Conservation (phyloP, 805 yeast genomes). For the Kazachstania africana region DNA sequence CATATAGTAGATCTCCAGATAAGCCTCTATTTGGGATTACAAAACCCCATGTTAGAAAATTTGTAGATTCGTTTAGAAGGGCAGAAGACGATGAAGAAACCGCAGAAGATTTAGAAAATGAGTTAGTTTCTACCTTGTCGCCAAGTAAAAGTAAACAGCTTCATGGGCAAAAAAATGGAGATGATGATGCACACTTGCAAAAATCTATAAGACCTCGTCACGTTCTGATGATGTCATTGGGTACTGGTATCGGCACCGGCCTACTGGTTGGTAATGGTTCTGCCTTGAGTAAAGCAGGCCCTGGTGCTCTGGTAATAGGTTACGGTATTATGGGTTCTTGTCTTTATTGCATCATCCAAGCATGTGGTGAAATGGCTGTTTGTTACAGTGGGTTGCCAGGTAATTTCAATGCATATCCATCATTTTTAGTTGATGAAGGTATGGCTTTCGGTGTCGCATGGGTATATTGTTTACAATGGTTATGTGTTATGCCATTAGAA, state of each 20-base stretch:
- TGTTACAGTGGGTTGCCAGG: constrained; percentile 46
- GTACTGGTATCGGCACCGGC: constrained; percentile 71
- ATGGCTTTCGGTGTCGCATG: constrained; percentile 55
- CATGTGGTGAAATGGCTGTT: constrained; percentile 53
- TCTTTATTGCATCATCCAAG: constrained; percentile 47
- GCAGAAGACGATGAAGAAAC: constrained; percentile 27
- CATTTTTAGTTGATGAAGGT: constrained; percentile 42
- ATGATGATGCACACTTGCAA: constrained; percentile 19
- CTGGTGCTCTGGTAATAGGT: constrained; percentile 49
- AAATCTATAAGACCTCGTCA: constrained; percentile 36
- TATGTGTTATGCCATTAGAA: constrained; percentile 42
- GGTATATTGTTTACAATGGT: constrained; percentile 46
- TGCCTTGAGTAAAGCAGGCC: constrained; percentile 50
- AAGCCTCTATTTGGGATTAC: constrained; percentile 46
- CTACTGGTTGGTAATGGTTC: constrained; percentile 58
- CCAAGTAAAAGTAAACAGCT: constrained; percentile 19
- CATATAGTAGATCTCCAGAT: no score
- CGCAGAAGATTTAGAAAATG: constrained; percentile 1
- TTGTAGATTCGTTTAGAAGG: constrained; percentile 33
- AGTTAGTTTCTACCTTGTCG: background rate
- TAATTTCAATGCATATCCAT: constrained; percentile 47
- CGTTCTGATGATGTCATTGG: constrained; percentile 62
- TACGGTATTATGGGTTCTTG: constrained; percentile 49
- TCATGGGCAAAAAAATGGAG: background rate
- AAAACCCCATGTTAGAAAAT: constrained; percentile 19